A percentile compares a stretch with the other conserved stretches of the same genome.
These are phyloP conservation scores for Cotoneaster glaucophyllus DNA, from an alignment of 306 rosid species.

Conservation along the genomic window DNA sequence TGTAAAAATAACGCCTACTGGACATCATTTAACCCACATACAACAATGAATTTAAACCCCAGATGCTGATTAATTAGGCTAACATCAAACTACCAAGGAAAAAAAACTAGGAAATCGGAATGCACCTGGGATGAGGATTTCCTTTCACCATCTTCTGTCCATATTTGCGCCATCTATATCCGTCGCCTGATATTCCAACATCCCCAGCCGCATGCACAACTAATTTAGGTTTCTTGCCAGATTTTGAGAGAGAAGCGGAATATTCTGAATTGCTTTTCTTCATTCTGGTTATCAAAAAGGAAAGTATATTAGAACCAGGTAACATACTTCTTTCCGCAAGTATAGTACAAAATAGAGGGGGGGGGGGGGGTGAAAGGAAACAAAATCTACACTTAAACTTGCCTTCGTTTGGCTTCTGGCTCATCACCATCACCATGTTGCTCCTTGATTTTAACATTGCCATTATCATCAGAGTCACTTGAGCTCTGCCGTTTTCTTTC, in stretches of 20 bases:
- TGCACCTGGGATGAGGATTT: constrained; percentile 82
- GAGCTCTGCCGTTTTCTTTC: constrained; percentile 51
- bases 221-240: constrained; percentile 66
- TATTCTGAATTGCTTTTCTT: constrained; percentile 52
- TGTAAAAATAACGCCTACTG: not conserved
- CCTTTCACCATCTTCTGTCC: constrained; percentile 99
- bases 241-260: constrained; percentile 40
- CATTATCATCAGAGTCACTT: constrained; percentile 40
- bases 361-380: not conserved
- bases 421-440: constrained; percentile 47
- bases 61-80: constrained; percentile 15
- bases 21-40: not conserved
- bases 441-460: constrained; percentile 47
- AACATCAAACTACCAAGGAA: constrained; percentile 6
- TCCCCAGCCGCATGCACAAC: constrained; percentile 93
- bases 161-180: constrained; percentile 96
- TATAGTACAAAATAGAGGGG: not conserved
- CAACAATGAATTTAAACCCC: not conserved
- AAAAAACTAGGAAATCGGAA: constrained; percentile 1
- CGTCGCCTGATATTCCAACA: constrained; percentile 91
- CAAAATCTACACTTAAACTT: constrained; percentile 30
- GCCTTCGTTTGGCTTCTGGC: constrained; percentile 65
- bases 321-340: constrained; percentile 9
- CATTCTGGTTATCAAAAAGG: constrained; percentile 50
- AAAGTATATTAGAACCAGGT: constrained; percentile 20